Conservation (phyloP, 2,329 filamentous ascomycete species). For the Cladosporium sp. region DNA sequence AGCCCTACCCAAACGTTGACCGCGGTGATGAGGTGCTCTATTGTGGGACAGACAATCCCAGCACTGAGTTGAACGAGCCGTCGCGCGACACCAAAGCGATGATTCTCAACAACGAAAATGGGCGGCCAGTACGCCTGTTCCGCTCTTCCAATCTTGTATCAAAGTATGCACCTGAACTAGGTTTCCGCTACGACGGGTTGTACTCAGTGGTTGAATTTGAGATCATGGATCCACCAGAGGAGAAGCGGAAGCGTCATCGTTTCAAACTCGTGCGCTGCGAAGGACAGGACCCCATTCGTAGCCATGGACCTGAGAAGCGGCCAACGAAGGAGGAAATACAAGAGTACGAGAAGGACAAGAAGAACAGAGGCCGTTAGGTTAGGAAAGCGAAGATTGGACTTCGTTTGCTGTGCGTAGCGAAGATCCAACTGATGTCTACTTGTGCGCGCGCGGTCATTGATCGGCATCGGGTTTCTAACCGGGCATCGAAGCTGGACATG, state of each 20-base stretch:
- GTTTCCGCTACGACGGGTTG: constrained; percentile 56
- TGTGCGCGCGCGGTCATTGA: no score
- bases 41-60: constrained; percentile 45
- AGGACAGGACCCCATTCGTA: constrained; percentile 47
- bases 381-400: no score
- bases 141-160: constrained; percentile 42
- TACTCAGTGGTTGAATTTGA: constrained; percentile 45
- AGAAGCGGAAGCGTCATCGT: constrained; percentile 38
- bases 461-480: no score
- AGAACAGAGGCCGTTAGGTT: constrained; percentile 5
- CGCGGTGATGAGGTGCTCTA: constrained; percentile 48
- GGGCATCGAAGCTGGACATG: no score
- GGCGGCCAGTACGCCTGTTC: constrained; percentile 48
- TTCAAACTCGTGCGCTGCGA: constrained; percentile 45
- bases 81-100: constrained; percentile 40
- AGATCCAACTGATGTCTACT: no score
- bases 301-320: constrained; percentile 35
- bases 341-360: constrained; percentile 23
- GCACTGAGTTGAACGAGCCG: constrained; percentile 18
- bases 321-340: constrained; percentile 41
- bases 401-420: no score
- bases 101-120: constrained; percentile 35
- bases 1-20: constrained; percentile 47
- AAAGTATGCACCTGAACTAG: constrained; percentile 42
- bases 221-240: constrained; percentile 37